phyloP scores from a whole-genome alignment of 2,329 filamentous ascomycete genomes.

The Talaromyces rugulosus region DNA sequence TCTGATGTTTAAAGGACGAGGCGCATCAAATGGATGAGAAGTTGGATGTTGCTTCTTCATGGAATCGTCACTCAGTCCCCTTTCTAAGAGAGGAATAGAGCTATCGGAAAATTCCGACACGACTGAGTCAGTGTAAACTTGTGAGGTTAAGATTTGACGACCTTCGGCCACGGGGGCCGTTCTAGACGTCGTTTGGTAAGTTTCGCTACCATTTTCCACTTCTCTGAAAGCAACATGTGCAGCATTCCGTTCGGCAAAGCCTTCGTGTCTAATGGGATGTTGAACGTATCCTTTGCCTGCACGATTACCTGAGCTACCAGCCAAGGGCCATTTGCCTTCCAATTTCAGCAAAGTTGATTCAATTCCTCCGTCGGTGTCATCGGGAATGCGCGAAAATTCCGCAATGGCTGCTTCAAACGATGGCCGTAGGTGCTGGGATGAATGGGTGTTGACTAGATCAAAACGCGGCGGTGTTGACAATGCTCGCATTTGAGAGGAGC shows the following conservation, averaged over 20 bases:
- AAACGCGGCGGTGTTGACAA: conserved; percentile 23
- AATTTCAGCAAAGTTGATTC: conserved; percentile 90
- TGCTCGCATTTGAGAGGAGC: conserved; percentile 7
- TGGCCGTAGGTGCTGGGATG: conserved; percentile 53
- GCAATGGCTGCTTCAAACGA: conserved; percentile 89
- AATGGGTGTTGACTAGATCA: conserved; percentile 48
- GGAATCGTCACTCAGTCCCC: conserved; percentile 50
- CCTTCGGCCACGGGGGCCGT: background rate
- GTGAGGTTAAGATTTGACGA: conserved; percentile 25
- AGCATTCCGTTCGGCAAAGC: background rate
- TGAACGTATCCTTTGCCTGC: background rate
- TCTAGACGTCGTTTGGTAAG: background rate
- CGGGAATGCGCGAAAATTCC: conserved; percentile 80
- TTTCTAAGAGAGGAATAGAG: conserved; percentile 71
- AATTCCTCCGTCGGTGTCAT: conserved; percentile 83
- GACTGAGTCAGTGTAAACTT: conserved; percentile 39
- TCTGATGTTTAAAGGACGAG: conserved; percentile 24
- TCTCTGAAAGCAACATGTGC: background rate
- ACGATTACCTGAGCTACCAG: conserved; percentile 8
- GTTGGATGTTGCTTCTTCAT: conserved; percentile 43
- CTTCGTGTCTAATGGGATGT: background rate
- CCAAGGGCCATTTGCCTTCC: conserved; percentile 67
- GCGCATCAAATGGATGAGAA: conserved; percentile 16
- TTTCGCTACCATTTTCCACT: background rate
- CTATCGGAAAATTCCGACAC: conserved; percentile 70